Conservation (phyloP, 768 basidiomycete species). For the Leccinum subgranulosum region DNA sequence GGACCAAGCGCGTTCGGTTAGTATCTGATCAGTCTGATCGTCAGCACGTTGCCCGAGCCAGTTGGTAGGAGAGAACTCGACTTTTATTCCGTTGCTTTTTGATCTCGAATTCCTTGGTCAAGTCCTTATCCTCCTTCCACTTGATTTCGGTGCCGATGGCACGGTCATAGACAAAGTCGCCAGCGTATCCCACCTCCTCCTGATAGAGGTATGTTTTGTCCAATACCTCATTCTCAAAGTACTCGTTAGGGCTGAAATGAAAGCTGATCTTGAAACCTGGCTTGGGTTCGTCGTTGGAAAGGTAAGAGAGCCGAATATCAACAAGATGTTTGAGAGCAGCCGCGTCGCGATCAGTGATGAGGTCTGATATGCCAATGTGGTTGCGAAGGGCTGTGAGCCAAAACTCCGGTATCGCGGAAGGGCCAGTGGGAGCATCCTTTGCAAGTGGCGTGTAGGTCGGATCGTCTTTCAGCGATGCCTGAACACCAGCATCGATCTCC, state of each 20-base stretch:
- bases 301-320: constrained; percentile 80
- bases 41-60: neutral
- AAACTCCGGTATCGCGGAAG: constrained; percentile 78
- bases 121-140: constrained; percentile 98
- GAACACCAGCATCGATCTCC: constrained; percentile 81
- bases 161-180: constrained; percentile 95
- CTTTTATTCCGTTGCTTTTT: constrained; percentile 99
- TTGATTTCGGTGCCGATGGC: constrained; percentile 89
- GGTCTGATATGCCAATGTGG: constrained; percentile 78
- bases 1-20: constrained; percentile 76
- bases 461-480: constrained; percentile 72
- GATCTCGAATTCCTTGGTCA: constrained; percentile 96
- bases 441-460: constrained; percentile 63
- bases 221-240: constrained; percentile 78
- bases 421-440: constrained; percentile 43
- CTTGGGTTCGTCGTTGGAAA: constrained; percentile 58
- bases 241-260: constrained; percentile 78
- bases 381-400: constrained; percentile 97
- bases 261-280: constrained; percentile 94
- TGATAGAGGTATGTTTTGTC: constrained; percentile 95
- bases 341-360: constrained; percentile 92
- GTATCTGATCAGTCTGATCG: constrained; percentile 49
- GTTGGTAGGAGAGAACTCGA: constrained; percentile 28
- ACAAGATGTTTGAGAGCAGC: constrained; percentile 77
- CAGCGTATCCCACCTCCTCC: constrained; percentile 90